Evolutionary conservation across 179 eudicot genomes (phyloP).

Genomic region (Dionaea muscipula): DNA sequence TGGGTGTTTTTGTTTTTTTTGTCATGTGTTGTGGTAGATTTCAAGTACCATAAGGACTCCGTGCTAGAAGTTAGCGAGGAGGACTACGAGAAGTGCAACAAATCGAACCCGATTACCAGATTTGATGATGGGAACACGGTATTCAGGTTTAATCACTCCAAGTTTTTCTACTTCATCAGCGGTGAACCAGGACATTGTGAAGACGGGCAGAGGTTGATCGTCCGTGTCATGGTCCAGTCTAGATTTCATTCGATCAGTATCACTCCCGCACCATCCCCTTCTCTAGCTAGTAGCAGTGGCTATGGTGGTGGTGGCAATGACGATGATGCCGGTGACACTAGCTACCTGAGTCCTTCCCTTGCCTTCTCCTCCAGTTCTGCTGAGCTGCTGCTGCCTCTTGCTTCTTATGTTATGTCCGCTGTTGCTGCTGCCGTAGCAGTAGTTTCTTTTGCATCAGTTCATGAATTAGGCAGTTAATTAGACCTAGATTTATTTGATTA

Average conservation of each 20-base stretch:
- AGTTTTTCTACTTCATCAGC: conserved; percentile 62
- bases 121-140: conserved; percentile 46
- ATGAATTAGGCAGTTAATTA: conserved; percentile 14
- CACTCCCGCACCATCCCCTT: conserved; percentile 22
- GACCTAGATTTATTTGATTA: too few species aligned
- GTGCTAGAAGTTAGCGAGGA: conserved; percentile 41
- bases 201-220: conserved; percentile 49
- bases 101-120: conserved; percentile 28
- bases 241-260: conserved; percentile 15
- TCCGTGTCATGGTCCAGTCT: conserved; percentile 50
- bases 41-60: conserved; percentile 54
- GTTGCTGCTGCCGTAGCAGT: conserved; percentile 21
- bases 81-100: conserved; percentile 39
- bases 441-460: conserved; percentile 29
- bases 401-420: conserved; percentile 27
- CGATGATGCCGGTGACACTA: conserved; percentile 7
- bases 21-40: conserved; percentile 23
- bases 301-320: conserved; percentile 14
- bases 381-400: conserved; percentile 26
- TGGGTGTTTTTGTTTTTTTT: not conserved
- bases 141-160: conserved; percentile 35
- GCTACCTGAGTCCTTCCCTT: not conserved
- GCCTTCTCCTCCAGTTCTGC: conserved; percentile 33
- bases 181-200: conserved; percentile 50
- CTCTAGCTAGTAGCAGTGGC: conserved; percentile 8